phyloP scores from a whole-genome alignment of 306 rosid genomes.

The Luffa acutangula region DNA sequence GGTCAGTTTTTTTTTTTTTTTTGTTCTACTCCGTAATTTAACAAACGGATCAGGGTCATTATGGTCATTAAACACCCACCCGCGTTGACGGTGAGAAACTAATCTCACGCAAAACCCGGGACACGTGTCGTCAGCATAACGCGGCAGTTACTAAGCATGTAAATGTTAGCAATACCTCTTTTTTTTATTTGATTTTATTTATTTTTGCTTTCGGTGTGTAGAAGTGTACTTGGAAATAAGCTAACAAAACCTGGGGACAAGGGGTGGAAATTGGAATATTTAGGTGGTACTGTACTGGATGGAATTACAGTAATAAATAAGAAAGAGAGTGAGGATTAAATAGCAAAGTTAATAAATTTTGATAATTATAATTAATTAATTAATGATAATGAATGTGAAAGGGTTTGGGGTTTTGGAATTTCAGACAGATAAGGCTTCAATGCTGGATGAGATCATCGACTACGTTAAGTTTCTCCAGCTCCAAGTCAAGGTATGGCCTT shows the following conservation, averaged over 20 bases:
- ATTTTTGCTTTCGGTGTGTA: not conserved
- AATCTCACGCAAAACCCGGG: not conserved
- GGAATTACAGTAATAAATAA: not conserved
- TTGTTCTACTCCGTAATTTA: not conserved
- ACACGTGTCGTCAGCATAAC: not conserved
- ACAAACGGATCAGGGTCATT: not conserved
- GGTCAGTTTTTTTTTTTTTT: not conserved
- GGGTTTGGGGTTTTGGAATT: constrained; percentile 26
- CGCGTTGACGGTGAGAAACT: constrained; percentile 4
- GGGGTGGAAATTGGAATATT: not conserved
- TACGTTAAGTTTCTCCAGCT: constrained; percentile 95
- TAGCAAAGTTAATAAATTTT: not conserved
- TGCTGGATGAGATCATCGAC: constrained; percentile 98
- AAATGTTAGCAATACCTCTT: not conserved
- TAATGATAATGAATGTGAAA: not conserved
- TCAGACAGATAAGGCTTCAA: constrained; percentile 98
- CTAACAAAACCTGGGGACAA: not conserved
- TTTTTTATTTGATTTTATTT: not conserved
- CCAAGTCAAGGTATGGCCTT: constrained; percentile 73
- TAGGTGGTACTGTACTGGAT: not conserved
- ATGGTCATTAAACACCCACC: not conserved
- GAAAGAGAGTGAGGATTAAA: not conserved
- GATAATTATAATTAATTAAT: not conserved
- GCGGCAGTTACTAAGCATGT: not conserved
- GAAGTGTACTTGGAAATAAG: not conserved